These are phyloP conservation scores for Talaromyces ruber DNA, from an alignment of 495 filamentous ascomycete species.

Conservation along the genomic window DNA sequence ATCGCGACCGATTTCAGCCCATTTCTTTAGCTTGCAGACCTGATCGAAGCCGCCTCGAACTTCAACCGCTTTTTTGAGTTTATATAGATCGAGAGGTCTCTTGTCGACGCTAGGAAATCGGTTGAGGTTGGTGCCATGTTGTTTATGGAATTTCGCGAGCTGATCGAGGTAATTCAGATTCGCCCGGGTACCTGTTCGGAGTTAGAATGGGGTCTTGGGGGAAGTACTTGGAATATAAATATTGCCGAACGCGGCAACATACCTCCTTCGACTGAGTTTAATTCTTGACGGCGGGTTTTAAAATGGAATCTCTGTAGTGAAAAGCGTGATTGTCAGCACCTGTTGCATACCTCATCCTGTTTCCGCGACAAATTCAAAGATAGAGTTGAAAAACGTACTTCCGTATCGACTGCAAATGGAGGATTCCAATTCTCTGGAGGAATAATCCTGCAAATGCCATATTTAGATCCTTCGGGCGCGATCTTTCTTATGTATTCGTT, in stretches of 20 bases:
- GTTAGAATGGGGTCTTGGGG: conserved; percentile 27
- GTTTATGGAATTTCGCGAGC: conserved; percentile 92
- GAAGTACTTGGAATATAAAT: conserved; percentile 25
- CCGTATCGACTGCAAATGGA: conserved; percentile 90
- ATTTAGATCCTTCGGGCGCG: conserved; percentile 69
- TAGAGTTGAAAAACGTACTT: conserved; percentile 46
- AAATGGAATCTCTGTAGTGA: conserved; percentile 81
- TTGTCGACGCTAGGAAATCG: conserved; percentile 96
- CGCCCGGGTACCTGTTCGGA: conserved; percentile 69
- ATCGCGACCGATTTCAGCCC: conserved; percentile 96
- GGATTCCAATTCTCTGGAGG: conserved; percentile 93
- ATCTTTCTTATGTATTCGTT: conserved; percentile 90
- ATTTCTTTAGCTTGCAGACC: conserved; percentile 97
- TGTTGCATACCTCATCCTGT: background rate
- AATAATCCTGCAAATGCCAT: conserved; percentile 90
- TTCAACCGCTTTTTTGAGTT: conserved; percentile 94
- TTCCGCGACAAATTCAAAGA: background rate
- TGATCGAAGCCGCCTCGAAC: conserved; percentile 86
- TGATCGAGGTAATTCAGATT: conserved; percentile 96
- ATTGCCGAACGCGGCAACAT: conserved; percentile 38
- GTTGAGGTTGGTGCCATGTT: conserved; percentile 88
- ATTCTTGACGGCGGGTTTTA: conserved; percentile 88
- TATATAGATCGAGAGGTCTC: conserved; percentile 90
- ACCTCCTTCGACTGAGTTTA: conserved; percentile 99
- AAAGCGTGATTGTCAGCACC: background rate